Percentiles rank a stretch among this genome's conserved stretches.
These are phyloP conservation scores for Myxozyma melibiosi DNA, from an alignment of 805 yeast species.

Conservation along the genomic window DNA sequence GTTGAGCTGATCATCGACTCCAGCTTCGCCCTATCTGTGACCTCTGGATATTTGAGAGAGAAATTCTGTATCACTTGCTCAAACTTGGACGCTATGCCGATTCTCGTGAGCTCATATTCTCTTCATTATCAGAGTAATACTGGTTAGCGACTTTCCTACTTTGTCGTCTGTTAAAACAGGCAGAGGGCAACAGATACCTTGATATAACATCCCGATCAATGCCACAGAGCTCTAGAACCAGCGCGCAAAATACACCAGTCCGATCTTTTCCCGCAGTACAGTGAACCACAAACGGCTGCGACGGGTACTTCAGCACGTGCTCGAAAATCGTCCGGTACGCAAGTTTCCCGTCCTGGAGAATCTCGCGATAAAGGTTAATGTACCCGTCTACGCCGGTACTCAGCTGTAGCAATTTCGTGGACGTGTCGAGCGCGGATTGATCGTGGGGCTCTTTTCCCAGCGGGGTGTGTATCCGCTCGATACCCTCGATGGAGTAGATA, in stretches of 20 bases:
- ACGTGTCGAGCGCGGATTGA: constrained; percentile 65
- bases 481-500: constrained; percentile 49
- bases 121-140: constrained; percentile 33
- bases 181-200: constrained; percentile 26
- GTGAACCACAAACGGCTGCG: constrained; percentile 60
- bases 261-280: constrained; percentile 86
- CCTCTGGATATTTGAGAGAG: constrained; percentile 7
- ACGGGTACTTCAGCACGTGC: constrained; percentile 56
- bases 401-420: constrained; percentile 48
- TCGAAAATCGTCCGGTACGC: constrained; percentile 56
- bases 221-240: constrained; percentile 62
- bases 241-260: constrained; percentile 73
- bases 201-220: constrained; percentile 67
- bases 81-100: constrained; percentile 51
- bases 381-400: constrained; percentile 64
- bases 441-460: constrained; percentile 57
- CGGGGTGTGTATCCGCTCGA: constrained; percentile 57
- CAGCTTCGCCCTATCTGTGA: not conserved
- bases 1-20: not conserved
- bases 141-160: too few relatives aligned
- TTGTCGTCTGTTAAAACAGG: too few relatives aligned
- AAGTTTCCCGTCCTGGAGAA: constrained; percentile 53
- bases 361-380: constrained; percentile 61
- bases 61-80: not conserved
- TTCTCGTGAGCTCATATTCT: constrained; percentile 74